Base-by-base conservation (phyloP, 495 filamentous ascomycete species). In the Penicillium steckii region DNA sequence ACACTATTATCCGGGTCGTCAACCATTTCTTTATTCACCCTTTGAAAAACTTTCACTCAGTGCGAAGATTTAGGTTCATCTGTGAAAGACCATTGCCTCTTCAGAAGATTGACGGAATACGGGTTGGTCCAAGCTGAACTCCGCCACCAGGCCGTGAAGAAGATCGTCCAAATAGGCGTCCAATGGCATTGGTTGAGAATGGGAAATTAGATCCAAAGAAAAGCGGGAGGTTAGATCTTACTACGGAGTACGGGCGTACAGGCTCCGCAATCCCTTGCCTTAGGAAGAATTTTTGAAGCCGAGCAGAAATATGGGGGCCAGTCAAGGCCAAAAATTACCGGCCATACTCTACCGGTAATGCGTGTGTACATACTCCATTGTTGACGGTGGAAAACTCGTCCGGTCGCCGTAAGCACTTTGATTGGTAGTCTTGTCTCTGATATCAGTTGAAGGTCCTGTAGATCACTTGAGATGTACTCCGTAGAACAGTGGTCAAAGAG, bases 141-240 rank as follows among this genome's bases (percentile, higher is more conserved):
- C 19, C 13, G 50, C 38, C 44, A 41, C 45, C 33, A 4, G 10
- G 32, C n/a, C 38, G 18, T 41, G 38, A 41, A 41, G 38, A 41
- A 41, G 38, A 41, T 41, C 38, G 18, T 8, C 38, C 38, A n/a
- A 7, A 17, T 37, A 17, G 38, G 18, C 38, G 8, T 21, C 19
- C 38, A 23, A 41, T 41, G 38, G 19, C 19, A 23, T 13, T 8
- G 8, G 38, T 41, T n/a, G 19, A 10, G 23, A 41, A 6, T 41
- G 38, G 3, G 38, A 41, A 41, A 41, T 41, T 23, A 41, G 6
- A 6, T 23, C 38, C 8, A 8, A 41, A 10, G 9, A 29, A 8
- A 6, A 19, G 33, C 5, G 1, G 33, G 33, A 37, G 33, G 33
- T 37, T 15, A 37, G 33, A 37, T 37, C 33, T 37, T 37, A 15